phyloP scores from a whole-genome alignment of 192 early-diverging fungal genomes.

The Spizellomyces sp. region DNA sequence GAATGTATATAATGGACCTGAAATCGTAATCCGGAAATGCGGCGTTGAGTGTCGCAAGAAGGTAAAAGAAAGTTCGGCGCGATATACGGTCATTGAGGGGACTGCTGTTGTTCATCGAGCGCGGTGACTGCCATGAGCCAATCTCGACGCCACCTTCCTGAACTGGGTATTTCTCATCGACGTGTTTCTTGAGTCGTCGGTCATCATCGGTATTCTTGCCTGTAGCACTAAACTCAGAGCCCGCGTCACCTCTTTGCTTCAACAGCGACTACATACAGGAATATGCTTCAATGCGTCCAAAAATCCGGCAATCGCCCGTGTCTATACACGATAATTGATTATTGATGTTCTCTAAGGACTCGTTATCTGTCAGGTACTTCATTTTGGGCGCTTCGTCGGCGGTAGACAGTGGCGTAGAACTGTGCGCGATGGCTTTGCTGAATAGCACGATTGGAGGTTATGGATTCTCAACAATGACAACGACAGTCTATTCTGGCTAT shows the following conservation, averaged over 20 bases:
- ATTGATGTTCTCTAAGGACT: conserved; percentile 83
- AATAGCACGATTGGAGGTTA: too few species aligned
- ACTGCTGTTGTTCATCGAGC: conserved; percentile 81
- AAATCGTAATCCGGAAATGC: conserved; percentile 98
- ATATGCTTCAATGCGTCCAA: conserved; percentile 89
- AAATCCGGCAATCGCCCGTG: conserved; percentile 76
- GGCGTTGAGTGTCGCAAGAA: conserved; percentile 94
- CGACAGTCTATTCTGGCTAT: neutral
- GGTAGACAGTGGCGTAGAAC: neutral
- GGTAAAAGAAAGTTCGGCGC: conserved; percentile 88
- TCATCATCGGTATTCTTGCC: conserved; percentile 93
- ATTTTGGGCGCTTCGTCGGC: conserved; percentile 46
- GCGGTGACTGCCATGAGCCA: conserved; percentile 15
- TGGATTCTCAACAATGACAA: too few species aligned
- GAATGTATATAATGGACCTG: conserved; percentile 55
- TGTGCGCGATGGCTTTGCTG: too few species aligned
- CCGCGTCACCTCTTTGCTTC: neutral
- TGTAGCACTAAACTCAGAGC: conserved; percentile 34
- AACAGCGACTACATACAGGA: conserved; percentile 71
- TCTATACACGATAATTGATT: conserved; percentile 81
- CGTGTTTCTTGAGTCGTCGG: conserved; percentile 86
- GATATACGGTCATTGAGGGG: conserved; percentile 82
- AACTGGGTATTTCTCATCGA: conserved; percentile 81
- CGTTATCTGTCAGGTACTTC: conserved; percentile 84
- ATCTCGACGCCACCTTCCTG: conserved; percentile 54